Conservation (phyloP, 1,139 yeast genomes). For the Yamadazyma taylorii region DNA sequence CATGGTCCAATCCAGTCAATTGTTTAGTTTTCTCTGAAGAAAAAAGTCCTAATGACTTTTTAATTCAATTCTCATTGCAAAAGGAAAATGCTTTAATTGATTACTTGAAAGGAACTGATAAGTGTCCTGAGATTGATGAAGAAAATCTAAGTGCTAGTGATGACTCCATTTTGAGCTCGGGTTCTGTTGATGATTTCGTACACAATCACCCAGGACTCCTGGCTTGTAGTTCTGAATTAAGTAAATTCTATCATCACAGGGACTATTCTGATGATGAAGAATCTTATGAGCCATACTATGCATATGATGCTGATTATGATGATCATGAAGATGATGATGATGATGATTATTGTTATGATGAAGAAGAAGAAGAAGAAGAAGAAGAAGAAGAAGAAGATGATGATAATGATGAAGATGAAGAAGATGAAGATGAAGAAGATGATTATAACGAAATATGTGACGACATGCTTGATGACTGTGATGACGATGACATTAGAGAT, state of each 20-base stretch:
- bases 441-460: too few relatives aligned
- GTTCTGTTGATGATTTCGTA: too few relatives aligned
- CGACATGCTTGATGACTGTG: too few relatives aligned
- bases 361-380: slow-evolving; percentile 4
- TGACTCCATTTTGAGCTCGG: too few relatives aligned
- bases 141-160: too few relatives aligned
- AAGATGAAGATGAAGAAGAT: slow-evolving; percentile 4
- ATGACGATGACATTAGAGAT: slow-evolving; percentile 6
- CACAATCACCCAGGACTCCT: too few relatives aligned
- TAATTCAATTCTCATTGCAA: too few relatives aligned
- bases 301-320: slow-evolving; percentile 7
- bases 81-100: slow-evolving; percentile 7
- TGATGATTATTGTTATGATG: slow-evolving; percentile 8
- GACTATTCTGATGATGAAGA: neutral
- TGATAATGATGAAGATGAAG: slow-evolving; percentile 8
- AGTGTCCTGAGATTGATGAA: too few relatives aligned
- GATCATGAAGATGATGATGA: slow-evolving; percentile 6
- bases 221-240: neutral
- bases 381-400: slow-evolving; percentile 4
- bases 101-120: neutral
- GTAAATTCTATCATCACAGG: neutral
- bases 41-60: too few relatives aligned
- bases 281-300: slow-evolving; percentile 7
- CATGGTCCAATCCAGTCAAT: too few relatives aligned
- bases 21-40: too few relatives aligned